Base-by-base conservation (phyloP, 148 eudicot genomes). In the Limonium bicolor region DNA sequence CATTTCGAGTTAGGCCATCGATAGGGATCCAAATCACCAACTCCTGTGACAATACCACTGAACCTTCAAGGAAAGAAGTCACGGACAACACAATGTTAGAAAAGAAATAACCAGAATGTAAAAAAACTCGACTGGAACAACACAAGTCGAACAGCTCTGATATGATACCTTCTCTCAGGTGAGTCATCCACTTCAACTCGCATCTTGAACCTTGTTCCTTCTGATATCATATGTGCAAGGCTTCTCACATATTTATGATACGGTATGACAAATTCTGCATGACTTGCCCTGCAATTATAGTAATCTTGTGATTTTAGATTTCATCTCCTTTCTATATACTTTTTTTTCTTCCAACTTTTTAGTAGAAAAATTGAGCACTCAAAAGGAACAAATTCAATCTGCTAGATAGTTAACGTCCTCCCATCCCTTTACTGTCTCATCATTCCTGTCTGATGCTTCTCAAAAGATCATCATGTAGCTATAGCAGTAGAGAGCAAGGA, bases 1-100 rank as follows among this genome's bases (percentile, higher is more conserved):
- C 94, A 84, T 59, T 70, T 79, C 41, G 94, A 84, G 54, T 68
- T 61, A 12, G 78, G 78, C 94, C 94, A 84, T 64, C 62, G 63
- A 40, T 63, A 76, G 38, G 81, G 88, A 66, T 84, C 88, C 23
- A 63, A 17, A 57, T 79, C 94, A 60, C 73, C 38, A 27, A 71
- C 52, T 35, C 85, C 88, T 41, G 69, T 68, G 47, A 84, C 72
- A 17, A 73, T 63, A 53, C 94, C 94, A 44, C 72, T 72, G 59
- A 67, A 74, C 69, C 83, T 72, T 60, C 53, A 58, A 51, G 31
- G 36, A 17, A 19, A 32, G 33, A 35, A 28, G 23, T 5, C 20
- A 21, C 14, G 20, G 4, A 25, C 32, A 29, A 39, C 15, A 40
- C 13, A 27, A 32, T 33, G 34, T 16, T 28, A 50, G 14, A 25